Evolutionary conservation across 495 filamentous ascomycete species (phyloP).

Genomic region (Penicillium salamii): DNA sequence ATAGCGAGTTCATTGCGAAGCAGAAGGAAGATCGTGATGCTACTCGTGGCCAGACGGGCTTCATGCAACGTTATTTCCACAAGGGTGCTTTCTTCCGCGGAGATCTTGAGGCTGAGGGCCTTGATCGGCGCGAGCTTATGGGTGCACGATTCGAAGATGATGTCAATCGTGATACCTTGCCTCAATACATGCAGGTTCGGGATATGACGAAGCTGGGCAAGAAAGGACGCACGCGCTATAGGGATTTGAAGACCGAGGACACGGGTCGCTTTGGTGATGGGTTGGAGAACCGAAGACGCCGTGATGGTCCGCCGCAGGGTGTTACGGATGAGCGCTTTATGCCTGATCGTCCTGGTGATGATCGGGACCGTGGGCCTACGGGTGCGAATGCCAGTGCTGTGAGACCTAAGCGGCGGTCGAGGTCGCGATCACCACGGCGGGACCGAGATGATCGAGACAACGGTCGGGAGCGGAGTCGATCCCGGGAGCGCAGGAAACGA

Average conservation of each 20-base stretch:
- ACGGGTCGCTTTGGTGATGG: slow-evolving; percentile 82
- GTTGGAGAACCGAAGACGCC: slow-evolving; percentile 40
- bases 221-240: slow-evolving; percentile 88
- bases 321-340: slow-evolving; percentile 69
- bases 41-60: slow-evolving; percentile 76
- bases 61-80: slow-evolving; percentile 96
- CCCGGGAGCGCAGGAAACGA: slow-evolving; percentile 60
- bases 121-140: slow-evolving; percentile 78
- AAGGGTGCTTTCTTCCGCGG: slow-evolving; percentile 94
- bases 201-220: slow-evolving; percentile 92
- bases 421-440: slow-evolving; percentile 34
- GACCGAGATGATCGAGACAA: slow-evolving; percentile 18
- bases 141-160: slow-evolving; percentile 77
- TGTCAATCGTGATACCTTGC: slow-evolving; percentile 72
- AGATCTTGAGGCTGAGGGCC: slow-evolving; percentile 66
- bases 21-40: slow-evolving; percentile 86
- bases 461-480: slow-evolving; percentile 31
- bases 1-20: slow-evolving; percentile 68
- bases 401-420: slow-evolving; percentile 34
- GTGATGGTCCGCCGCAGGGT: slow-evolving; percentile 40
- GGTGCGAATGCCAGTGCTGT: slow-evolving; percentile 51
- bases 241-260: slow-evolving; percentile 86
- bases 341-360: slow-evolving; percentile 52
- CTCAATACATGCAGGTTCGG: slow-evolving; percentile 88
- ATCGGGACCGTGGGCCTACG: slow-evolving; percentile 36